A percentile compares a stretch with the other conserved stretches of the same genome.
phyloP scores from a whole-genome alignment of 345 rosid species.

The Corymbia maculata region DNA sequence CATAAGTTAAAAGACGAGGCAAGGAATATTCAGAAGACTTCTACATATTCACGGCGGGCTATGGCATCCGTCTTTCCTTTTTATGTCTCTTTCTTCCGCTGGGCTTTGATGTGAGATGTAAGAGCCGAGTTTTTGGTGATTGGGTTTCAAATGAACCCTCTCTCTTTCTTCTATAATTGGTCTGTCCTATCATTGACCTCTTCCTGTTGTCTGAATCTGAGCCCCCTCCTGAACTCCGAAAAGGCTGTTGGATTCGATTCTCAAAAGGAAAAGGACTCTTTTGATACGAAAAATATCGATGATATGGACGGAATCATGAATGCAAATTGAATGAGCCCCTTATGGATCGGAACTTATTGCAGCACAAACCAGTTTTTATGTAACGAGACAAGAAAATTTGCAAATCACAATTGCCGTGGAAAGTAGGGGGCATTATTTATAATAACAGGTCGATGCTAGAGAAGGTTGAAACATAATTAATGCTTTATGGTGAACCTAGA shows the following conservation, averaged over 20 bases:
- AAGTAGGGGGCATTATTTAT: not conserved
- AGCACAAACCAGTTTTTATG: not conserved
- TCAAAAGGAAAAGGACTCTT: not conserved
- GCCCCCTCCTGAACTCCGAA: not conserved
- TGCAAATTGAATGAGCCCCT: not conserved
- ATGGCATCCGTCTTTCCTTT: not conserved
- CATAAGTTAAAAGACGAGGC: not conserved
- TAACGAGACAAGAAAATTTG: not conserved
- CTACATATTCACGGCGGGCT: not conserved
- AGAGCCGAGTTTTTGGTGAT: not conserved
- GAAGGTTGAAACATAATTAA: not conserved
- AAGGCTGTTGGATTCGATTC: too few relatives aligned
- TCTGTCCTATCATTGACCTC: not conserved
- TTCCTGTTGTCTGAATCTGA: not conserved
- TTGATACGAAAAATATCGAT: not conserved
- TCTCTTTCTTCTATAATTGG: not conserved
- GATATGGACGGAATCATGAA: not conserved
- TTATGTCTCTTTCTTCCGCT: not conserved
- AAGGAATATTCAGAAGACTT: not conserved
- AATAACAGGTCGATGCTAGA: accelerated
- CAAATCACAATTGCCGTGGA: accelerated
- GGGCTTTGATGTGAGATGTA: not conserved
- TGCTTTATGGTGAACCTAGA: not conserved
- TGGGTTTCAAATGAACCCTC: not conserved
- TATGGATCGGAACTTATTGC: not conserved